A percentile compares a stretch with the other conserved stretches of the same genome.
Conservation (phyloP, 306 rosid species). For the Rubus parviflorus region DNA sequence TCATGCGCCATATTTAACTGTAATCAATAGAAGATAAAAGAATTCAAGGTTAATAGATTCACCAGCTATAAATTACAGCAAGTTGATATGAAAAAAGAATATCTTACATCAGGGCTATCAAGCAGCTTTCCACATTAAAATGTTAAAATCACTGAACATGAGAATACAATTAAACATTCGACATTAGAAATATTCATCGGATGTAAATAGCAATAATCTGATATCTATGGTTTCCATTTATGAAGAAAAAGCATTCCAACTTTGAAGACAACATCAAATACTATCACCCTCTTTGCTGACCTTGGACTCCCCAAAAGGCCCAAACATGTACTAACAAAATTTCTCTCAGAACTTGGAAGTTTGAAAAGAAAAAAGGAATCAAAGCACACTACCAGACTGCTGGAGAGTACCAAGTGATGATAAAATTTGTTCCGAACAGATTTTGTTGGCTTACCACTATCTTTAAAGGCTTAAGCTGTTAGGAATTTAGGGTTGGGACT, state of each 20-base stretch:
- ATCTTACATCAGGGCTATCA: neutral
- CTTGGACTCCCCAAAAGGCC: neutral
- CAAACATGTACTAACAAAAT: neutral
- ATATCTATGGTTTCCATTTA: neutral
- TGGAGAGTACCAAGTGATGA: neutral
- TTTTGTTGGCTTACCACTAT: neutral
- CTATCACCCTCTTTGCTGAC: neutral
- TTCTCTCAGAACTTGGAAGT: neutral
- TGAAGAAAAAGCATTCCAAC: neutral
- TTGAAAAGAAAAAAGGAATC: neutral
- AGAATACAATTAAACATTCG: neutral
- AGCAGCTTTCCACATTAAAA: neutral
- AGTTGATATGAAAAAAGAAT: neutral
- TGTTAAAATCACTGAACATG: neutral
- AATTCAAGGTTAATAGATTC: neutral
- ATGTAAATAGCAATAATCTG: neutral
- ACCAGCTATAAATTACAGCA: neutral
- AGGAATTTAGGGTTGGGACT: neutral
- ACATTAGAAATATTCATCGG: neutral
- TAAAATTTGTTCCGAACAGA: neutral
- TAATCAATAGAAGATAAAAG: conserved; percentile 14
- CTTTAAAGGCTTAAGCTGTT: neutral
- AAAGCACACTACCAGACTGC: neutral
- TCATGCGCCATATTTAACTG: conserved; percentile 52
- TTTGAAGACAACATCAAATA: conserved; percentile 1